Conservation (phyloP, 352 stramenopile genomes). For the Pythium aphanidermatum region DNA sequence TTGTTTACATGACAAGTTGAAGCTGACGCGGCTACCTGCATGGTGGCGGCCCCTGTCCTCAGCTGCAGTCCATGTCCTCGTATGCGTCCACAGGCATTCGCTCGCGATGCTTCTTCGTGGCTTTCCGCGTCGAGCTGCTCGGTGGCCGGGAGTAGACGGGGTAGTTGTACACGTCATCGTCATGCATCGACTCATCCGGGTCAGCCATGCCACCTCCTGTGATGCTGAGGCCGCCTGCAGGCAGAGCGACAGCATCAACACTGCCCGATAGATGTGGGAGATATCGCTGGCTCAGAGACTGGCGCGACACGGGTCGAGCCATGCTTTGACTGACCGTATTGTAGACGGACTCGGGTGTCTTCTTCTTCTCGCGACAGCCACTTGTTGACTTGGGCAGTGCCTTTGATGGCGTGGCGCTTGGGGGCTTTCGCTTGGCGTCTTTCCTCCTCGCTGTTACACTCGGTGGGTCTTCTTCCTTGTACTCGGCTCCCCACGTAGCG, state of each 20-base stretch:
- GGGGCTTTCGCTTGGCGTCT: constrained; percentile 5
- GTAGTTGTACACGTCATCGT: constrained; percentile 52
- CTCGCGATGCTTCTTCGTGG: constrained; percentile 46
- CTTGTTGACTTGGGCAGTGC: constrained; percentile 7
- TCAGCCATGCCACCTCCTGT: constrained; percentile 5
- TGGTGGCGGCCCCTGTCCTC: constrained; percentile 12
- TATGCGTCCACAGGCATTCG: constrained; percentile 22
- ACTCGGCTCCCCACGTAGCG: constrained; percentile 3
- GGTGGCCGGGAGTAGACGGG: constrained; percentile 33
- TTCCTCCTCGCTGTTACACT: constrained; percentile 6
- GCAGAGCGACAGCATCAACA: not conserved
- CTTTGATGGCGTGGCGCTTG: not conserved
- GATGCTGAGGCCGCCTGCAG: not conserved
- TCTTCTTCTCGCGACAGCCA: constrained; percentile 11
- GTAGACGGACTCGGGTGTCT: not conserved
- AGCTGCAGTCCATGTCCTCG: constrained; percentile 51
- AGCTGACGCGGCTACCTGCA: not conserved
- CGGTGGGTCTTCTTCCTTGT: constrained; percentile 12
- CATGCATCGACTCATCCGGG: constrained; percentile 15
- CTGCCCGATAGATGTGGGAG: constrained; percentile 14
- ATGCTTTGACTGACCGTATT: constrained; percentile 1
- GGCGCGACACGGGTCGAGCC: constrained; percentile 9
- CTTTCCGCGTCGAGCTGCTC: constrained; percentile 24
- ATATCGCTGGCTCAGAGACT: constrained; percentile 19
- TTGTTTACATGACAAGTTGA: too few species aligned